Evolutionary conservation across 2,329 filamentous ascomycete genomes (phyloP).

Genomic region (Calonectria leucothoes): DNA sequence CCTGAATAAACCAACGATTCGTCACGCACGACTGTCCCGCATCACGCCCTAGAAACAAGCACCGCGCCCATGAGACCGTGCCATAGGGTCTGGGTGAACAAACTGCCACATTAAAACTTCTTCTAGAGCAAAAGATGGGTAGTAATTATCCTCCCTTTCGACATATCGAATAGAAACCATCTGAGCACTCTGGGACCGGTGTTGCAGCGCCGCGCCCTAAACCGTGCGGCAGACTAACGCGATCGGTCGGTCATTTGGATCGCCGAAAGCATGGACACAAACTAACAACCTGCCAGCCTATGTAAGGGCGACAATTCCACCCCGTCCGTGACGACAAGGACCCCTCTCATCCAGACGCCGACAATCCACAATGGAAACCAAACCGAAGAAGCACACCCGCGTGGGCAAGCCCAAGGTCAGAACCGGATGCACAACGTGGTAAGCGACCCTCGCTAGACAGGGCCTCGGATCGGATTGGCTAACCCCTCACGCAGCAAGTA

Average conservation of each 20-base stretch:
- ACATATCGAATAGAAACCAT: background rate
- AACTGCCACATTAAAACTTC: background rate
- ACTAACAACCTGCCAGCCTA: background rate
- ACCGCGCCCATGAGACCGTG: background rate
- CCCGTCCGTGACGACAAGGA: background rate
- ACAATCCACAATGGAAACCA: background rate
- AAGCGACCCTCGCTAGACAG: background rate
- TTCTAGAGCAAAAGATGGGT: background rate
- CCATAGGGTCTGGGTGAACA: background rate
- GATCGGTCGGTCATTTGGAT: background rate
- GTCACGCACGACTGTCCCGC: background rate
- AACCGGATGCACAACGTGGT: conserved; percentile 6
- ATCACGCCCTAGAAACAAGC: background rate
- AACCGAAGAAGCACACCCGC: background rate
- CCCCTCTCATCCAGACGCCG: too few relatives aligned
- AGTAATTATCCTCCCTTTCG: background rate
- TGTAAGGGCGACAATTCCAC: background rate
- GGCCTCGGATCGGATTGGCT: background rate
- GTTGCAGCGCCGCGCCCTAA: background rate
- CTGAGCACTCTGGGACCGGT: background rate
- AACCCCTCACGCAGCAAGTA: background rate
- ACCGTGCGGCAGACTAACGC: background rate
- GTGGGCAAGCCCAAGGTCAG: background rate
- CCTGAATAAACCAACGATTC: background rate
- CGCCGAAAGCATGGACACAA: background rate